phyloP scores from a whole-genome alignment of 768 basidiomycete genomes.

The Pholiota conissans region DNA sequence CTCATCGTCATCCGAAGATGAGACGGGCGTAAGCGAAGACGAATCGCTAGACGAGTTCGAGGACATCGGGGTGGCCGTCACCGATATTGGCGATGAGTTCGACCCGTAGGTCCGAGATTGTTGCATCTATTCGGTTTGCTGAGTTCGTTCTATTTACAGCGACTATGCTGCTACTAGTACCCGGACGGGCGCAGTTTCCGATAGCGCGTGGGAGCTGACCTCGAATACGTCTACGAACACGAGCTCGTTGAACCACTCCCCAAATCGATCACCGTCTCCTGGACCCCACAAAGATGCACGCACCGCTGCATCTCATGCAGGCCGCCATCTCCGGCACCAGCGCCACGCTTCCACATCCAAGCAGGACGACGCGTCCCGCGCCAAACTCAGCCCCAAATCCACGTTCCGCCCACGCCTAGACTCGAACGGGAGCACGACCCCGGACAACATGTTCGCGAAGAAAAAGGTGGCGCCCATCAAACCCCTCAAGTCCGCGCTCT shows the following conservation, averaged over 20 bases:
- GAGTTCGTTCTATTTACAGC: conserved; percentile 34
- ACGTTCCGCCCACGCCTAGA: conserved; percentile 10
- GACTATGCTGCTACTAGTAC: conserved; percentile 71
- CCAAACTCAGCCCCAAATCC: conserved; percentile 23
- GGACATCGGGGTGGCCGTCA: conserved; percentile 30
- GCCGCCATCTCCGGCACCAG: neutral
- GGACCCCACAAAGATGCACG: neutral
- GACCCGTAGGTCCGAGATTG: conserved; percentile 59
- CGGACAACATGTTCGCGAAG: conserved; percentile 45
- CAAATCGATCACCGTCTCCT: neutral
- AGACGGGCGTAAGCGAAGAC: conserved; percentile 27
- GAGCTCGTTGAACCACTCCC: neutral
- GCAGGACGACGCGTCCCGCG: neutral
- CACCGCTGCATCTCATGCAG: neutral
- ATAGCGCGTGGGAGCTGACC: conserved; percentile 57
- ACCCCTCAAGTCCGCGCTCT: conserved; percentile 62
- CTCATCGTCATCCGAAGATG: conserved; percentile 57
- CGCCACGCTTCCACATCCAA: neutral
- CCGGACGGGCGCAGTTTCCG: conserved; percentile 48
- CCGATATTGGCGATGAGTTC: conserved; percentile 73
- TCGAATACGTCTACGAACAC: conserved; percentile 1
- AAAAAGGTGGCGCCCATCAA: conserved; percentile 44
- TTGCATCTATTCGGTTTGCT: neutral
- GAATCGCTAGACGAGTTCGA: neutral
- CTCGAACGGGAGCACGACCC: conserved; percentile 1